Percentiles rank a stretch among this genome's conserved stretches.
Evolutionary conservation across 208 protist genomes (phyloP).

Genomic region (Novymonas esmeraldas): DNA sequence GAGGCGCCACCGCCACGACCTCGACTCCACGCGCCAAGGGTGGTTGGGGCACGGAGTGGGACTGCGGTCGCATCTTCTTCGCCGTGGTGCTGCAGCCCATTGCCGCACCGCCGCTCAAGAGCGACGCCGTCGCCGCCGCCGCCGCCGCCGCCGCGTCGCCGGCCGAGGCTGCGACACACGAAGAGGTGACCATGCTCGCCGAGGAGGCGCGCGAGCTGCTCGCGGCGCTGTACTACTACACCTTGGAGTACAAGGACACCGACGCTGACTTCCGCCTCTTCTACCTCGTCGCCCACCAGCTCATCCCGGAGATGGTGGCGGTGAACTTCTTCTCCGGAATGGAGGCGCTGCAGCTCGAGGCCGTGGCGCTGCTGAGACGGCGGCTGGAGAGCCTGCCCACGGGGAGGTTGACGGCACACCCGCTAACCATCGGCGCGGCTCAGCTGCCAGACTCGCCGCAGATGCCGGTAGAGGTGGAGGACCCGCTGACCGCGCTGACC

Average conservation of each 20-base stretch:
- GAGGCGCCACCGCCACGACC: not conserved
- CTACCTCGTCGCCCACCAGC: conserved; percentile 84
- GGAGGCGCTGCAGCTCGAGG: conserved; percentile 59
- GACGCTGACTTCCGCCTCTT: conserved; percentile 88
- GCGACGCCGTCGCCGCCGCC: not conserved
- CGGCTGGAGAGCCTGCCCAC: conserved; percentile 8
- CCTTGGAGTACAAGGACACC: conserved; percentile 79
- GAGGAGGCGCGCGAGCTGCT: conserved; percentile 65
- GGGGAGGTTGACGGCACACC: not conserved
- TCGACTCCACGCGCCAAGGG: conserved; percentile 1
- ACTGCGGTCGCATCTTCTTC: conserved; percentile 62
- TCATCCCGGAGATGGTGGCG: conserved; percentile 80
- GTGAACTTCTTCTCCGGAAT: conserved; percentile 88
- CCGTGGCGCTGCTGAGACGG: conserved; percentile 24
- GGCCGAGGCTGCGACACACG: conserved; percentile 12
- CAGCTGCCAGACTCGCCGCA: not conserved
- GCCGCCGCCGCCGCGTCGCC: not conserved
- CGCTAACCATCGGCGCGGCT: not conserved
- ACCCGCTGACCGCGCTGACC: conserved; percentile 43
- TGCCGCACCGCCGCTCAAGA: not conserved
- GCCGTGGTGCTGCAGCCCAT: conserved; percentile 34
- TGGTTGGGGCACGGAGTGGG: conserved; percentile 28
- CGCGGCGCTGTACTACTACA: conserved; percentile 77
- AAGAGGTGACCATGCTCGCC: conserved; percentile 48
- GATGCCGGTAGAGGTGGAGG: conserved; percentile 25